Conservation (phyloP, 352 stramenopile genomes). For the Globisporangium megalacanthum region DNA sequence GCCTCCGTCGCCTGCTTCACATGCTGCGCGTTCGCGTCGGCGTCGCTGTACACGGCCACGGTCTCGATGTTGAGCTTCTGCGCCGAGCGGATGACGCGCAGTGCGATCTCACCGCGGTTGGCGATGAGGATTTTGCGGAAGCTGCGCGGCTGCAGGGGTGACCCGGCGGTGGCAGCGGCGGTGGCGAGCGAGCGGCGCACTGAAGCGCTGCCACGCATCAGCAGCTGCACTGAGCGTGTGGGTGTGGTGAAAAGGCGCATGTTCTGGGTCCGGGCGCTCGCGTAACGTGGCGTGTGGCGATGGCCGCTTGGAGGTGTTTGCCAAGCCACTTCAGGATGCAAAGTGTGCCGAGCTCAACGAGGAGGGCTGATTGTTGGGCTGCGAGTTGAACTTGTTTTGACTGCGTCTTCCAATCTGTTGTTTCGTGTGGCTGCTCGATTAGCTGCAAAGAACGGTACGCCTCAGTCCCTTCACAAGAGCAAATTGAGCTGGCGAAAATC, state of each 20-base stretch:
- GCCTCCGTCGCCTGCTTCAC: slow-evolving; percentile 73
- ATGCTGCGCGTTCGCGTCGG: slow-evolving; percentile 73
- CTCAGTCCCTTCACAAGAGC: too few relatives aligned
- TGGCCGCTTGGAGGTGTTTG: slow-evolving; percentile 46
- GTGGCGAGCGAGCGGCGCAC: slow-evolving; percentile 20
- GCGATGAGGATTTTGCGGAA: slow-evolving; percentile 91
- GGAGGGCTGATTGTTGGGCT: slow-evolving; percentile 38
- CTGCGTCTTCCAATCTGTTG: not conserved
- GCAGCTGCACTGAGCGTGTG: slow-evolving; percentile 10
- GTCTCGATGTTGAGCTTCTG: slow-evolving; percentile 88
- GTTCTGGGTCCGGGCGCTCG: not conserved
- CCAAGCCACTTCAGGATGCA: too few relatives aligned
- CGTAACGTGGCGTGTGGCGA: slow-evolving; percentile 16
- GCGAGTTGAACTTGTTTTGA: slow-evolving; percentile 24
- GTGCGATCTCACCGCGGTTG: slow-evolving; percentile 89
- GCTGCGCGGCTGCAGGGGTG: slow-evolving; percentile 13
- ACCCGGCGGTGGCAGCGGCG: slow-evolving; percentile 8
- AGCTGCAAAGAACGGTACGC: too few relatives aligned
- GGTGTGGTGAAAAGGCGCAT: slow-evolving; percentile 13
- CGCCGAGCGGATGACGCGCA: slow-evolving; percentile 80
- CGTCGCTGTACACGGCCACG: slow-evolving; percentile 88
- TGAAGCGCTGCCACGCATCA: slow-evolving; percentile 2
- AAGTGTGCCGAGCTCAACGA: too few relatives aligned
- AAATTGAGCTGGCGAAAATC: too few relatives aligned
- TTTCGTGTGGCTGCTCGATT: not conserved